Evolutionary conservation across 2,329 filamentous ascomycete species (phyloP), one percentile per base, ranked within the genome.

Genomic region (Pseudogymnoascus sp.): DNA sequence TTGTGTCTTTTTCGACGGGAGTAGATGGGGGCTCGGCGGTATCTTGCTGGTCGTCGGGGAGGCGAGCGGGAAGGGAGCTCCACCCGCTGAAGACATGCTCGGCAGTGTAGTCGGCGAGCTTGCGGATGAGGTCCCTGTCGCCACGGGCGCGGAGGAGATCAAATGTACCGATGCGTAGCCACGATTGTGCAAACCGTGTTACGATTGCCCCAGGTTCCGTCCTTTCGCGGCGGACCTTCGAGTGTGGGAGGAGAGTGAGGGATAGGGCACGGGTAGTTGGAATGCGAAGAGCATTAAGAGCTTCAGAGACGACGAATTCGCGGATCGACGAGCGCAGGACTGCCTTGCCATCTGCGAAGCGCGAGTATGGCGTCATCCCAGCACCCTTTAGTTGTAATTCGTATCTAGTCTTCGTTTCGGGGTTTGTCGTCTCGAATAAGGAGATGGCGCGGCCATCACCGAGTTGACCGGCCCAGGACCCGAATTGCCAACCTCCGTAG

Each of bases 331-430:
- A 96, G 65, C 94, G 81, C 61, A 99, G 78, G 2, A 99, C 94
- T 0, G 94, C 94, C 73, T 94, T 93, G 31, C 94, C 94, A 73
- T 99, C 94, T 23, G 94, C 94, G 69, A 99, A 99, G 3, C 94
- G 88, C 40, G 91, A 96, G 77, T 99, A 99, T 0, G 94, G 94
- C 3, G 94, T 99, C 70, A 88, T 79, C 4, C 94, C 94, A 14
- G 94, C 94, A 23, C 94, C 94, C 75, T 99, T 99, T 65, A 99
- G 80, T 75, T 97, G 94, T 47, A 97, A 74, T 75, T 99, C 94
- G 73, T 96, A 97, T 25, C 90, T 84, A 37, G 78, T 80, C n/a
- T 83, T 82, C 0, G 89, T 89, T 1, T 74, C 72, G 1, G 89
- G 85, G 72, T 93, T 95, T 4, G 86, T 93, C 23, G 87, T 84